phyloP scores from a whole-genome alignment of 768 basidiomycete species.

The Boletales sp. region DNA sequence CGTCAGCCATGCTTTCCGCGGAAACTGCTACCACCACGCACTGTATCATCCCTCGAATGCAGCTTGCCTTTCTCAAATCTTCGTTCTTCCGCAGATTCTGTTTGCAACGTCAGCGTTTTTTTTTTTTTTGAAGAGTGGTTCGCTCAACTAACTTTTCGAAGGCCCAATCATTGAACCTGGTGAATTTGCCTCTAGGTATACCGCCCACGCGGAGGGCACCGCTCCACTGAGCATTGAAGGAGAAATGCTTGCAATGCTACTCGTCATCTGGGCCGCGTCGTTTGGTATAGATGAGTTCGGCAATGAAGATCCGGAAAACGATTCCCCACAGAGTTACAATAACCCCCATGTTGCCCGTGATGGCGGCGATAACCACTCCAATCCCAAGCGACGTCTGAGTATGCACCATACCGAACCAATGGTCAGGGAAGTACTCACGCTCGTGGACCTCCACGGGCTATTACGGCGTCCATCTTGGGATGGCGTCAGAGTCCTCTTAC shows the following conservation, averaged over 20 bases:
- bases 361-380: conserved; percentile 28
- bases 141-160: conserved; percentile 30
- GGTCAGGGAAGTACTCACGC: conserved; percentile 70
- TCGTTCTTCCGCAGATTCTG: conserved; percentile 83
- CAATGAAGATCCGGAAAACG: conserved; percentile 33
- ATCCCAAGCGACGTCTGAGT: conserved; percentile 39
- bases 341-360: conserved; percentile 14
- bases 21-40: conserved; percentile 1
- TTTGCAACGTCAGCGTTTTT: conserved; percentile 64
- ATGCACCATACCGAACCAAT: conserved; percentile 62
- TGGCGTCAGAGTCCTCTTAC: conserved; percentile 73
- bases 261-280: conserved; percentile 87
- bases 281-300: conserved; percentile 83
- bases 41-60: conserved; percentile 66
- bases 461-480: conserved; percentile 84
- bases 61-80: conserved; percentile 76
- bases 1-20: conserved; percentile 7
- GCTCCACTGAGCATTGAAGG: conserved; percentile 68
- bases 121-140: not conserved
- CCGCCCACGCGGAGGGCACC: conserved; percentile 59
- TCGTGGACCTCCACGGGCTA: conserved; percentile 77
- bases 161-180: conserved; percentile 82
- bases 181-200: conserved; percentile 75
- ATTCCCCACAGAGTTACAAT: conserved; percentile 1
- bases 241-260: conserved; percentile 69